Evolutionary conservation across 31 red algal genomes (phyloP), one percentile per base, ranked within the genome.

Genomic region (Bonnemaisonia californica): DNA sequence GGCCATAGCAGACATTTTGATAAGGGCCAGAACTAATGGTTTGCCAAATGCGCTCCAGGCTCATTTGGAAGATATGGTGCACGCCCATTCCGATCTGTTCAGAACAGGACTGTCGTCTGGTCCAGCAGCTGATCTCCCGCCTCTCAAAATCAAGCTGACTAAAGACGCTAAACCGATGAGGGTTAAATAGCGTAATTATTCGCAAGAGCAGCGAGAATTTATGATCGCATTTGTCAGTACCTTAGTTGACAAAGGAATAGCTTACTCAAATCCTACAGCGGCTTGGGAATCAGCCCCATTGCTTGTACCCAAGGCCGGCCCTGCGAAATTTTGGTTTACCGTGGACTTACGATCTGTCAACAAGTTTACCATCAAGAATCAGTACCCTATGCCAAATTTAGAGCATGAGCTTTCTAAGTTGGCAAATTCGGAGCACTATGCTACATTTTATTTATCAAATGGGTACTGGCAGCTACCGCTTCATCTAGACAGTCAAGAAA

Each of bases 381-480:
- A 31, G 35, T 30, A 66, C 30, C 58, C 60, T 16, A 56, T 41
- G 54, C 0, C 54, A 3, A 80, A 80, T 12, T 24, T 61, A 9
- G 21, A 67, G 0, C 1, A 80, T 33, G 0, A 41, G 27, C 26
- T 33, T 21, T 2, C 21, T 54, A 31, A 35, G 0, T 45, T 80
- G 59, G 36, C 57, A 63, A 0, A 38, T 0, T 80, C 58, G 16
- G 37, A 33, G 12, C 11, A 36, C 0, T 68, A 33, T 23, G 61
- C 60, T 2, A 80, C 32, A n/a, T 66, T 80, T 29, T 9, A 80
- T 39, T 24, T 80, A 19, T 80, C 37, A 23, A 0, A 80, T 26
- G 77, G 59, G 16, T 80, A 80, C 34, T 67, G 58, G 1, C 57
- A 66, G 77, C 41, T 80, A 16, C 51, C 77, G 16, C 0, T 80